These are phyloP conservation scores for Metschnikowia reukaufii DNA, from an alignment of 805 yeast species.

Conservation along the genomic window DNA sequence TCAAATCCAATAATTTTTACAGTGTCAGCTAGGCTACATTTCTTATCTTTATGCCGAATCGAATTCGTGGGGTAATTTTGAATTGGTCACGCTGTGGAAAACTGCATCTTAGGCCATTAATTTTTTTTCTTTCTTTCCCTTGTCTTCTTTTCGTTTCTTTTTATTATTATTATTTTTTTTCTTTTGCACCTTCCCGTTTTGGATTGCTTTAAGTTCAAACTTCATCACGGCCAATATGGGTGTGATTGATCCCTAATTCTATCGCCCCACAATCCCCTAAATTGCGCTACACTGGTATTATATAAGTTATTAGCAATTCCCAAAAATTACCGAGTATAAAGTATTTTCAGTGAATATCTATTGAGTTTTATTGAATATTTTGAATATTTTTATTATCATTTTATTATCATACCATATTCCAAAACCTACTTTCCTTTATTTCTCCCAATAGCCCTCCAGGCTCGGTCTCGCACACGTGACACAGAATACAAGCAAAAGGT, in stretches of 20 bases:
- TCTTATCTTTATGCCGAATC: constrained; percentile 2
- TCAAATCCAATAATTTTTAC: neutral
- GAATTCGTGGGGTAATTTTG: neutral
- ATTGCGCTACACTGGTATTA: neutral
- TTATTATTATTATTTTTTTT: no score
- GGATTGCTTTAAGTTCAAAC: neutral
- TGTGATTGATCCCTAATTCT: neutral
- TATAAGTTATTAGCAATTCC: neutral
- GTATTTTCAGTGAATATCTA: no score
- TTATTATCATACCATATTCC: neutral
- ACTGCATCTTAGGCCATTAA: neutral
- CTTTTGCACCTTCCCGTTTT: neutral
- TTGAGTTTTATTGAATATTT: no score
- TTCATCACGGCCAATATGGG: neutral
- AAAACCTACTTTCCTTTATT: neutral
- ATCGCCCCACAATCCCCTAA: constrained; percentile 1
- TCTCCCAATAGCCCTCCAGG: neutral
- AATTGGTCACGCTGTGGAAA: neutral
- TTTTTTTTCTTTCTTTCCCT: neutral
- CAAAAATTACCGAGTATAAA: no score
- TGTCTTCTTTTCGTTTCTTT: neutral
- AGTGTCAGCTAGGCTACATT: neutral
- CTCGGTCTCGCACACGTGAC: constrained; percentile 9
- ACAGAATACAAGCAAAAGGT: constrained; percentile 8
- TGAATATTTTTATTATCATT: no score